Evolutionary conservation across 2,329 filamentous ascomycete species (phyloP).

Genomic region (Knoxdaviesia capensis): DNA sequence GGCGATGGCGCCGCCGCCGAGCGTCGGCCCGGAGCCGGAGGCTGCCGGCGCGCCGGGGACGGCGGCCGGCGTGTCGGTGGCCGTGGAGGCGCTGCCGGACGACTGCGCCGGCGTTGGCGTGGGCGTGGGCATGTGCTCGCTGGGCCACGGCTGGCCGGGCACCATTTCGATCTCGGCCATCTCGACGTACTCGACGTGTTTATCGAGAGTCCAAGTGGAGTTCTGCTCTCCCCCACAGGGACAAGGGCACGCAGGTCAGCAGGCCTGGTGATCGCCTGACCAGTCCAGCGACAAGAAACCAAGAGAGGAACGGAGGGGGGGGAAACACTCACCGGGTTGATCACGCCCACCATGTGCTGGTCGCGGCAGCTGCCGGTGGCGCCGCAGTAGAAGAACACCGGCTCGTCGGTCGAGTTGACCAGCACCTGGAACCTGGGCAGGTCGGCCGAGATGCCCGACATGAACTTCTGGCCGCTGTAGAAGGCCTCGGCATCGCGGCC

Average conservation of each 20-base stretch:
- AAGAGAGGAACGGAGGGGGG: neutral
- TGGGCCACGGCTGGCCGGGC: conserved; percentile 33
- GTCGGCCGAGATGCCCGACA: conserved; percentile 18
- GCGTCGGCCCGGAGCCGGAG: conserved; percentile 2
- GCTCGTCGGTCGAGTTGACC: conserved; percentile 37
- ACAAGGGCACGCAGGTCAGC: neutral
- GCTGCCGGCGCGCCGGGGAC: conserved; percentile 4
- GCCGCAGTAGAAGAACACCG: conserved; percentile 51
- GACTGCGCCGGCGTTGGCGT: too few species aligned
- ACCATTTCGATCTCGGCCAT: conserved; percentile 29
- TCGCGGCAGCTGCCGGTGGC: conserved; percentile 43
- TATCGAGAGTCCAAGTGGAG: conserved; percentile 22
- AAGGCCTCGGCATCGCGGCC: conserved; percentile 28
- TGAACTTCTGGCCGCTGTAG: conserved; percentile 27
- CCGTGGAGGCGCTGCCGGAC: conserved; percentile 2
- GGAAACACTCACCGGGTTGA: conserved; percentile 39
- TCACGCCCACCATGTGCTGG: conserved; percentile 54
- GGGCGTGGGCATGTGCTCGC: conserved; percentile 14
- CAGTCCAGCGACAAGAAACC: neutral
- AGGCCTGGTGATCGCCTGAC: too few species aligned
- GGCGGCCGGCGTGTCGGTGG: conserved; percentile 4
- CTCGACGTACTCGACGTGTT: conserved; percentile 24
- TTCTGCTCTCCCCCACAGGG: conserved; percentile 13
- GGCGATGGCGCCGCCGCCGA: conserved; percentile 29
- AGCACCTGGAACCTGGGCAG: conserved; percentile 19